These are phyloP conservation scores for Penicillium sp. DNA, from an alignment of 2,329 filamentous ascomycete species.

Conservation along the genomic window DNA sequence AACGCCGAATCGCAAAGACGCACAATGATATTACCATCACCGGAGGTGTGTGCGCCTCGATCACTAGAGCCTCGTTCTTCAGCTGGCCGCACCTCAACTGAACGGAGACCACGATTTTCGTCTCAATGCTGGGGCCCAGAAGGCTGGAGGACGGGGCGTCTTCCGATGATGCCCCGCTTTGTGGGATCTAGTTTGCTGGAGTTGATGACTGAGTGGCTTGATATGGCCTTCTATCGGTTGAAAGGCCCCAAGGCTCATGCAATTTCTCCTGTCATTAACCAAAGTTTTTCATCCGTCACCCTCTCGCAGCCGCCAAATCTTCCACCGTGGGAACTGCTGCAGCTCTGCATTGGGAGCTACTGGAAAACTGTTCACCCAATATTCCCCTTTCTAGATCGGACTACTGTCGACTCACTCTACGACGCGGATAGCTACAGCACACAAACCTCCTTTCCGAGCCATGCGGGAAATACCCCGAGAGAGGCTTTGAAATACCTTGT, in stretches of 20 bases:
- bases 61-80: neutral
- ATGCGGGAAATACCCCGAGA: neutral
- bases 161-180: slow-evolving; percentile 13
- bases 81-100: neutral
- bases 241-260: slow-evolving; percentile 1
- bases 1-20: neutral
- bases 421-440: neutral
- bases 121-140: slow-evolving; percentile 12
- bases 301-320: neutral
- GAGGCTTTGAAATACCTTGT: neutral
- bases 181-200: slow-evolving; percentile 9
- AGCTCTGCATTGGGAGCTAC: neutral
- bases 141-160: slow-evolving; percentile 10
- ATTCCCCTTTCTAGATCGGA: slow-evolving; percentile 5
- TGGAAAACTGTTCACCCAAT: slow-evolving; percentile 3
- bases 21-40: neutral
- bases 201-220: slow-evolving; percentile 12
- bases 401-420: neutral
- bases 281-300: neutral
- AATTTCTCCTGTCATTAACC: slow-evolving; percentile 5
- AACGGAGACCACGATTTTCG: slow-evolving; percentile 7
- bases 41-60: neutral
- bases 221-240: slow-evolving; percentile 12
- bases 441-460: neutral
- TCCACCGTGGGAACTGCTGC: neutral